These are phyloP conservation scores for Citrullus colocynthis DNA, from an alignment of 306 rosid genomes.

Conservation along the genomic window DNA sequence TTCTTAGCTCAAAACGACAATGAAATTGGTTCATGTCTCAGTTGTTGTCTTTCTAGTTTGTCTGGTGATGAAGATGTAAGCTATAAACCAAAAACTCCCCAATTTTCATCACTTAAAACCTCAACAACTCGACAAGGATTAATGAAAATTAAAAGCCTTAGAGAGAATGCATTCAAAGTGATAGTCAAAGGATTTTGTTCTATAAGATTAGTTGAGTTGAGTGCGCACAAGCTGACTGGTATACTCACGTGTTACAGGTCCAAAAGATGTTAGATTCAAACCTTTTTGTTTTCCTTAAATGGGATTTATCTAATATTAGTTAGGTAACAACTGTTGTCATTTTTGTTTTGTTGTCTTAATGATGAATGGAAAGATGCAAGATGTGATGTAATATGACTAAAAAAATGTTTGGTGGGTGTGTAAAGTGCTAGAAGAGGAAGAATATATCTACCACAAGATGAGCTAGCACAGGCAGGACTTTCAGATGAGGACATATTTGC, in stretches of 20 bases:
- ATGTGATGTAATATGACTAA: neutral
- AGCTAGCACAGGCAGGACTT: conserved; percentile 68
- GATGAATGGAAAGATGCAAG: neutral
- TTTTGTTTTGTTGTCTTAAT: neutral
- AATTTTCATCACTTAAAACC: neutral
- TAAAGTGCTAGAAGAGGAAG: conserved; percentile 89
- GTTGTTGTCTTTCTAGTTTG: neutral
- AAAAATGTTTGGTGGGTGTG: neutral
- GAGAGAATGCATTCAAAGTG: neutral
- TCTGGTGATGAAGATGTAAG: neutral
- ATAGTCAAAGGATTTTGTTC: no score
- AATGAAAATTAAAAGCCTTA: neutral
- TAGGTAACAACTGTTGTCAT: no score
- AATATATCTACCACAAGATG: conserved; percentile 88
- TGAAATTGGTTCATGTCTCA: neutral
- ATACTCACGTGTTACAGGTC: neutral
- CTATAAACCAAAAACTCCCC: neutral
- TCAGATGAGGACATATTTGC: conserved; percentile 66
- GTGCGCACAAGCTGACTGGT: neutral
- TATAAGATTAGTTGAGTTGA: no score
- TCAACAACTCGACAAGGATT: neutral
- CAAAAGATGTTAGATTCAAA: neutral
- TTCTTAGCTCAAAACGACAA: neutral
- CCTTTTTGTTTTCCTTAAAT: no score
- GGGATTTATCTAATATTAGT: no score